Evolutionary conservation across 106 monocot species (phyloP).

Genomic region (Vanilla planifolia): DNA sequence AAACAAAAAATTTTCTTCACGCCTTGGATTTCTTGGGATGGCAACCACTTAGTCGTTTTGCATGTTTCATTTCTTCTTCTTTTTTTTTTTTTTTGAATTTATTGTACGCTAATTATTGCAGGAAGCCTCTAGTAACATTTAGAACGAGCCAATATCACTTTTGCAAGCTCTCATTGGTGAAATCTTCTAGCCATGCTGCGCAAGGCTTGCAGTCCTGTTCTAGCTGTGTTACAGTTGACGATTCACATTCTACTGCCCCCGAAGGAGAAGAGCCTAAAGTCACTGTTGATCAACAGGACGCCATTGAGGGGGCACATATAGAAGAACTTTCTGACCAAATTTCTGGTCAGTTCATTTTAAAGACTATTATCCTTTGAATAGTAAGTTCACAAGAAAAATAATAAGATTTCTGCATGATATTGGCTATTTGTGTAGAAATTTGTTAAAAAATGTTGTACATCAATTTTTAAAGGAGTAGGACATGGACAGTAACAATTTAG

Average conservation of each 20-base stretch:
- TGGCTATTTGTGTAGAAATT: no score
- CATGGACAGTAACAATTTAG: no score
- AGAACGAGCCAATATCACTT: conserved; percentile 76
- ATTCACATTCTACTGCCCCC: no score
- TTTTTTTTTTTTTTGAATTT: conserved; percentile 10
- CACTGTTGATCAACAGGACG: conserved; percentile 5
- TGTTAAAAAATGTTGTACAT: no score
- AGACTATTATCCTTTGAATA: conserved; percentile 1
- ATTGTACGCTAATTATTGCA: conserved; percentile 13
- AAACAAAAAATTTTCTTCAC: no score
- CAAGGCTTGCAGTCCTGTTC: not conserved
- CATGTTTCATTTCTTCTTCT: not conserved
- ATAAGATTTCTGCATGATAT: no score
- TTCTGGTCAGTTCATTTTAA: conserved; percentile 20
- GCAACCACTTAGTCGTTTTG: no score
- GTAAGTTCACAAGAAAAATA: not conserved
- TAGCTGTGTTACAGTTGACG: not conserved
- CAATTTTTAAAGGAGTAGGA: no score
- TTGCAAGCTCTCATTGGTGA: conserved; percentile 89
- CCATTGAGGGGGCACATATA: not conserved
- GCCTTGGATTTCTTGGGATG: no score
- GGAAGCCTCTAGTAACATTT: conserved; percentile 64
- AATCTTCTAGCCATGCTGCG: conserved; percentile 13
- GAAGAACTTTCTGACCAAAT: conserved; percentile 5
- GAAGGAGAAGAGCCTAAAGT: conserved; percentile 7